Base-by-base conservation (phyloP, 306 rosid genomes). In the Fragaria iinumae region DNA sequence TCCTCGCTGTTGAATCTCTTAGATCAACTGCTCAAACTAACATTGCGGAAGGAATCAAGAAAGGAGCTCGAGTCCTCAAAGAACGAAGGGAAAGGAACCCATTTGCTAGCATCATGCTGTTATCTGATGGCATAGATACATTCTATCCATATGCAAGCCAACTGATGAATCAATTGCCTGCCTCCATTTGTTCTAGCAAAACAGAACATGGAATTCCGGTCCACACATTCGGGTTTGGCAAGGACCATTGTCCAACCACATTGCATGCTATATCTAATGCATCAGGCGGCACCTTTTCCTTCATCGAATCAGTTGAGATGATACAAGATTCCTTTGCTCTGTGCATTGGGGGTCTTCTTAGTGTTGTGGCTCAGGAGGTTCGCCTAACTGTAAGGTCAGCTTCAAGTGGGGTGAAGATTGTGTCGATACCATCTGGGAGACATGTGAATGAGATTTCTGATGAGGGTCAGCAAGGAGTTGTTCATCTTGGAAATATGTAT, bases 291-390 rank as follows among this genome's bases (percentile, higher is more conserved):
- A 80, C 79, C 1, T 80, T 73, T 65, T 65, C 79, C 1, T 73
- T 18, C 67, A 39, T 73, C 23, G 52, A 73, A 41, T 73, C 76
- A 13, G 76, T 55, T 21, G 67, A 36, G 2, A 73, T 39, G 67
- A 56, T 73, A 55, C 76, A 73, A 44, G 83, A 81, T 21, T 68
- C 80, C 0, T 85, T 85, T 36, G 80, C 81, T 1, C 49, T 75
- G 73, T 85, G 88, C 43, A 74, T 85, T 4, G 85, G 81, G 4
- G 83, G 81, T 8, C 81, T 85, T n/a, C 70, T 85, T 6, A 81
- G 85, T 8, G 88, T 85, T 38, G 83, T 81, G 67, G 81, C 74
- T 32, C 85, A 85, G 52, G 84, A 85, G 29, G 71, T 85, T 18
- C 50, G 80, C 20, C 74, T 85, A 20, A 80, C 63, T 0, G 43